Evolutionary conservation across 1,139 yeast genomes (phyloP), one percentile per base, ranked within the genome.

Genomic region (Saccharomycopsis phalli): DNA sequence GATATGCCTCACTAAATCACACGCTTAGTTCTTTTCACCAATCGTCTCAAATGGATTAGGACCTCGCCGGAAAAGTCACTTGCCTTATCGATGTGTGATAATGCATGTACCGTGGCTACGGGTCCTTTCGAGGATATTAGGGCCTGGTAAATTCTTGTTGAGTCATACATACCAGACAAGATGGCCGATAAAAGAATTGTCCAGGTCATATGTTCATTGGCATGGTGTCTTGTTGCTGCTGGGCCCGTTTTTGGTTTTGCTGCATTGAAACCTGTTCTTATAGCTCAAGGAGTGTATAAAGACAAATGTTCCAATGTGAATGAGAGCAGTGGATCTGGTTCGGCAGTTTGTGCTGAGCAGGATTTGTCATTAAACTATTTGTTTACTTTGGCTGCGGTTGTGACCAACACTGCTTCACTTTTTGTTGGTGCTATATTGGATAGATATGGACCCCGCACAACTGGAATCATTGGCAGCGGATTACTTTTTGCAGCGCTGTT

Each of bases 161-260:
- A n/a, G n/a, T n/a, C n/a, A n/a, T n/a, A n/a, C n/a, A n/a, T n/a
- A n/a, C n/a, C n/a, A n/a, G n/a, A 16, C n/a, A 30, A 30, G 39
- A 19, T 13, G 14, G 6, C 14, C 19, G 19, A 30, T 14, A 32
- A 13, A 23, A 33, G 22, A 28, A 20, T 33, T 11, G 33, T 63
- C 1, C 87, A 79, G 55, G 68, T 79, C 10, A 44, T 55, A 6
- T 82, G 94, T 58, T 88, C 96, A 27, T 74, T 84, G 26, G 49
- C 68, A 1, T 87, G 95, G 95, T 87, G 96, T 61, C 63, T 87
- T 20, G 64, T 86, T 30, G 88, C 95, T 2, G 95, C 95, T 0
- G 97, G 96, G 2, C 87, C 94, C 1, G 80, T 87, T 8, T 88
- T 88, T 65, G 94, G 96, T 1, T 88, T 87, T 63, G 95, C 96